Conservation (phyloP, 202 grass and related monocot species). For the Digitaria exilis region DNA sequence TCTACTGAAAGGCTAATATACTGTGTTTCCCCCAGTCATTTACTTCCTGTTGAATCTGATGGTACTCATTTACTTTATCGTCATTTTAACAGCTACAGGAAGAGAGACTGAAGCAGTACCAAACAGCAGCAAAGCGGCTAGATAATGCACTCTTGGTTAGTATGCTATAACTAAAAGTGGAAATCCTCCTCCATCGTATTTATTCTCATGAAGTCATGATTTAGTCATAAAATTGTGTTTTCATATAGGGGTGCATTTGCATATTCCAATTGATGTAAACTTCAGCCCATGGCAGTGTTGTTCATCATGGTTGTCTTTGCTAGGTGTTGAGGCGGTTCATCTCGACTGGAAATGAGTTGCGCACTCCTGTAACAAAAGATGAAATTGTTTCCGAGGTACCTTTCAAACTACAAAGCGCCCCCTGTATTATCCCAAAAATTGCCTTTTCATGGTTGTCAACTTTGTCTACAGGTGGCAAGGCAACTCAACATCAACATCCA, state of each 20-base stretch:
- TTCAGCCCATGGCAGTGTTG: neutral
- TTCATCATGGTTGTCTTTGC: conserved; percentile 17
- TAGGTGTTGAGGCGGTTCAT: conserved; percentile 87
- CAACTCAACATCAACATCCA: conserved; percentile 82
- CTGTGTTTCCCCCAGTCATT: neutral
- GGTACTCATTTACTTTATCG: conserved; percentile 30
- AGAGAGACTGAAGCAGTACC: conserved; percentile 78
- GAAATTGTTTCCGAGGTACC: conserved; percentile 83
- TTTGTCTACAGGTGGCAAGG: conserved; percentile 63
- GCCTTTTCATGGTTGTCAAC: neutral
- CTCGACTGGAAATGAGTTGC: conserved; percentile 63
- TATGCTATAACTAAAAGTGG: conserved; percentile 24
- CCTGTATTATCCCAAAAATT: neutral
- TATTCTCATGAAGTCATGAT: conserved; percentile 22
- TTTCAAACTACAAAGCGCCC: neutral
- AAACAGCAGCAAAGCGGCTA: conserved; percentile 70
- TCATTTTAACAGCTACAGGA: conserved; percentile 58
- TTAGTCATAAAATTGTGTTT: neutral
- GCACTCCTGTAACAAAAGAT: conserved; percentile 71
- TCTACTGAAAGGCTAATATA: conserved; percentile 3
- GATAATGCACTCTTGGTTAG: conserved; percentile 80
- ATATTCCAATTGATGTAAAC: neutral
- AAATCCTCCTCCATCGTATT: conserved; percentile 9
- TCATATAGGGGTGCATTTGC: neutral
- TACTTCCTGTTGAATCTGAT: conserved; percentile 16